Evolutionary conservation across 2,329 filamentous ascomycete species (phyloP).

Genomic region (Coleophoma eucalyptorum): DNA sequence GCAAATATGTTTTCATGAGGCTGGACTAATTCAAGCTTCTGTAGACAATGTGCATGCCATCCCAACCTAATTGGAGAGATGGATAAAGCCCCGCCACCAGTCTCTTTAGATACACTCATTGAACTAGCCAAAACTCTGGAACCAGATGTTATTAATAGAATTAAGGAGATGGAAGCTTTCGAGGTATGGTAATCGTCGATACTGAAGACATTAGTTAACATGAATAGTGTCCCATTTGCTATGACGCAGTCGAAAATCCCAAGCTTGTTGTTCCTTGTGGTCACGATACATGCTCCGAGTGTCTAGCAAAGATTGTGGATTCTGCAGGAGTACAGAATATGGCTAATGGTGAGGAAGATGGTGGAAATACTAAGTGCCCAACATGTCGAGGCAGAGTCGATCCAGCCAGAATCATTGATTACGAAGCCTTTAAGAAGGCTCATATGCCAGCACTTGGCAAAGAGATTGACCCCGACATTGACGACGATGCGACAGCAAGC

Average conservation of each 20-base stretch:
- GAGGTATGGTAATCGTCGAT: constrained; percentile 26
- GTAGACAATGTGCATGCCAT: constrained; percentile 78
- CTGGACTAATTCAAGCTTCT: too few species aligned
- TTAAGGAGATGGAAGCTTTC: constrained; percentile 49
- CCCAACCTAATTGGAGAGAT: constrained; percentile 68
- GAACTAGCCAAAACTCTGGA: constrained; percentile 59
- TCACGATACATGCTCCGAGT: constrained; percentile 75
- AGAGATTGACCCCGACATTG: constrained; percentile 13
- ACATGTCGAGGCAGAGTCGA: constrained; percentile 68
- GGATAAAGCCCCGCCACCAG: constrained; percentile 30
- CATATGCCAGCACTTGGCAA: constrained; percentile 53
- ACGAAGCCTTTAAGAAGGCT: constrained; percentile 68
- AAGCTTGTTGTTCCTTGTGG: constrained; percentile 80
- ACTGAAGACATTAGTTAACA: constrained; percentile 5
- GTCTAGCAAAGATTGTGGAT: constrained; percentile 67
- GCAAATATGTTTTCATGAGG: too few species aligned
- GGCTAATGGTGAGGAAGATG: constrained; percentile 54
- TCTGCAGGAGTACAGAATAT: constrained; percentile 49
- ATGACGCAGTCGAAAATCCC: constrained; percentile 71
- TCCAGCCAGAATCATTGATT: constrained; percentile 68
- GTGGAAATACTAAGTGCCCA: constrained; percentile 52
- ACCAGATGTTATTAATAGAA: constrained; percentile 58
- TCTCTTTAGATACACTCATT: constrained; percentile 35
- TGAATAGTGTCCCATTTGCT: constrained; percentile 73
- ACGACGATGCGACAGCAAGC: constrained; percentile 10